These are phyloP conservation scores for Diospyros kaki DNA, from an alignment of 148 eudicot species.

Conservation along the genomic window DNA sequence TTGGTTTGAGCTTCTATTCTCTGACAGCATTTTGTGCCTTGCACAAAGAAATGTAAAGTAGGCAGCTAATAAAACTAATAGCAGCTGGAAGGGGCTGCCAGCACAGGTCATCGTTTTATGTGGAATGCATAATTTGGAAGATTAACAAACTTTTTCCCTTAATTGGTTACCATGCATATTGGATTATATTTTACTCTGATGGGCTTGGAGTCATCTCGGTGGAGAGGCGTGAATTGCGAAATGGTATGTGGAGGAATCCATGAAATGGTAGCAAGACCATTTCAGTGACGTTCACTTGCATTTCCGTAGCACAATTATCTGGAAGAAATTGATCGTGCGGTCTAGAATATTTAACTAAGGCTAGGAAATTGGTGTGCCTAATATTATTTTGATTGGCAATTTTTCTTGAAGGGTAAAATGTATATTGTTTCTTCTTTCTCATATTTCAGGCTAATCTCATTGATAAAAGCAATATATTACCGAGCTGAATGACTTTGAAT, in stretches of 20 bases:
- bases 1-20: no score
- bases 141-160: no score
- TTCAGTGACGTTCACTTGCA: neutral
- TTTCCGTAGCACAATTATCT: neutral
- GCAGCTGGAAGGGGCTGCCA: no score
- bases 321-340: neutral
- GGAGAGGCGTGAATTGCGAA: neutral
- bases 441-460: neutral
- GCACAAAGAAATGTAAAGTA: no score
- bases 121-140: no score
- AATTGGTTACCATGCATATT: no score
- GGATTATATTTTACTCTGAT: neutral
- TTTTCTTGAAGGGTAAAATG: neutral
- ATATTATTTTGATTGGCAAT: neutral
- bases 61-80: no score
- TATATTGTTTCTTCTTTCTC: neutral
- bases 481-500: neutral
- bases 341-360: neutral
- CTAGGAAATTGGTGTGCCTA: neutral
- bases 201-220: neutral
- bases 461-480: neutral
- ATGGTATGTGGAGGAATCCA: neutral
- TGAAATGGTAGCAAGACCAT: neutral
- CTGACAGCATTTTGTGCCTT: no score
- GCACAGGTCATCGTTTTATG: no score